phyloP scores from a whole-genome alignment of 495 filamentous ascomycete species.

The Margaritispora aquatica region DNA sequence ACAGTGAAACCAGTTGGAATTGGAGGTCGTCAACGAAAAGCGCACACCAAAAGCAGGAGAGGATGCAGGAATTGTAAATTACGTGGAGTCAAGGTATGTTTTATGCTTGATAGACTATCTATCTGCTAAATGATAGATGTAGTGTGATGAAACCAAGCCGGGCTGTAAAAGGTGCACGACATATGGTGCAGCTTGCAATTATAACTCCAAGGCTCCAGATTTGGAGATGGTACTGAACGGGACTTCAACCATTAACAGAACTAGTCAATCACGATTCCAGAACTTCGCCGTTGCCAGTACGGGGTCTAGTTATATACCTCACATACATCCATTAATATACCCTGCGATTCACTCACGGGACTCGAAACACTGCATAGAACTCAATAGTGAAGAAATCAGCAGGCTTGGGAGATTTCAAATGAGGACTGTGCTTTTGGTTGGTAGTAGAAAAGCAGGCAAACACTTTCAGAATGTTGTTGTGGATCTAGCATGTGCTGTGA shows the following conservation, averaged over 20 bases:
- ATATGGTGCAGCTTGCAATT: constrained; percentile 39
- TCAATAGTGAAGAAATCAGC: constrained; percentile 11
- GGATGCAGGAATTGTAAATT: constrained; percentile 45
- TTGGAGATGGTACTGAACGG: constrained; percentile 29
- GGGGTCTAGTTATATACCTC: not conserved
- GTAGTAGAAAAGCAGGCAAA: not conserved
- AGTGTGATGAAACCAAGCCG: constrained; percentile 43
- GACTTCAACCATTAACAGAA: constrained; percentile 24
- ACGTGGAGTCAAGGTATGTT: constrained; percentile 35
- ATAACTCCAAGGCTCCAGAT: constrained; percentile 21
- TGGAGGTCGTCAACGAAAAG: constrained; percentile 26
- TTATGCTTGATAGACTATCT: not conserved
- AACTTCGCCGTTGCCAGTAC: not conserved
- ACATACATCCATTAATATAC: constrained; percentile 5
- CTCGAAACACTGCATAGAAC: not conserved
- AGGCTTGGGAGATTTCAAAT: constrained; percentile 29
- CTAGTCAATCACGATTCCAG: constrained; percentile 1
- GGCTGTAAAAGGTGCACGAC: constrained; percentile 33
- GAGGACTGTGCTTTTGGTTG: constrained; percentile 33
- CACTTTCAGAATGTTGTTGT: not conserved
- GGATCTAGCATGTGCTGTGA: constrained; percentile 7
- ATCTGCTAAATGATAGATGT: not conserved
- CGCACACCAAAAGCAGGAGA: constrained; percentile 35
- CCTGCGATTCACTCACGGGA: constrained; percentile 18
- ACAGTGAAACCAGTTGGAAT: not conserved